phyloP scores from a whole-genome alignment of 345 rosid species.

The Arabidopsis thaliana region TAIR10.1 NC_003071.7:15627501-15628000 shows the following conservation, averaged over 20 bases:
- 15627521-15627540: constrained; percentile 11
- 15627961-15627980: not conserved
- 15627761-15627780: not conserved
- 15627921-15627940: not conserved
- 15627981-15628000: not conserved
- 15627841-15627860: not conserved
- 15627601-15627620: not conserved
- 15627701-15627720: not conserved
- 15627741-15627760: not conserved
- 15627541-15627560: not conserved
- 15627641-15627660: not conserved
- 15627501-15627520: constrained; percentile 57
- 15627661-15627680: not conserved
- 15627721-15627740: not conserved
- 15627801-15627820: not conserved
- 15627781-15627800: not conserved
- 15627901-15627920: not conserved
- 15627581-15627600: constrained; percentile 1
- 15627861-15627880: too few species aligned
- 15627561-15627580: not conserved
- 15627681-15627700: not conserved
- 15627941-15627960: not conserved
- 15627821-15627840: not conserved
- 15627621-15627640: constrained; percentile 3
- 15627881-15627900: not conserved